Conservation (phyloP, 768 basidiomycete genomes). For the Leccinum imitatum region DNA sequence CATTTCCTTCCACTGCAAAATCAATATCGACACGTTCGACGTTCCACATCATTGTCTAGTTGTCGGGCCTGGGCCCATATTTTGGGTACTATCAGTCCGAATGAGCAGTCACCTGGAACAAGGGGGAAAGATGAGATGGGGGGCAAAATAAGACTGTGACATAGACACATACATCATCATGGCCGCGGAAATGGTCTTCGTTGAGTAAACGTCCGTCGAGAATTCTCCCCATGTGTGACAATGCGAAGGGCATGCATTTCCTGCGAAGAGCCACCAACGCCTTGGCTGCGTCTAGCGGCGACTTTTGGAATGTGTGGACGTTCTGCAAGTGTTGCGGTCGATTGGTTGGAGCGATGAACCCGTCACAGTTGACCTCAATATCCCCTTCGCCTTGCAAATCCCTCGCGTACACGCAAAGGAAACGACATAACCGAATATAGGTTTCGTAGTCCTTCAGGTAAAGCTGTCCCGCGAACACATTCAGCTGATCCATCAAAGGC, state of each 20-base stretch:
- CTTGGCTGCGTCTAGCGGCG: conserved; percentile 33
- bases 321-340: neutral
- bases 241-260: conserved; percentile 39
- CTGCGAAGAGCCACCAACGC: conserved; percentile 31
- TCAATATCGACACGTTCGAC: neutral
- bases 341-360: conserved; percentile 4
- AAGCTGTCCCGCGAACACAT: neutral
- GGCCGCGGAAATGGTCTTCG: conserved; percentile 2
- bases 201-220: conserved; percentile 29
- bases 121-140: neutral
- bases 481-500: neutral
- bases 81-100: neutral
- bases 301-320: conserved; percentile 32
- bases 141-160: neutral
- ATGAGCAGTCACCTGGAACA: neutral
- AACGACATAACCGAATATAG: conserved; percentile 15
- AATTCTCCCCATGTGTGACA: conserved; percentile 44
- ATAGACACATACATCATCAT: neutral
- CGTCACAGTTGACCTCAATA: conserved; percentile 9
- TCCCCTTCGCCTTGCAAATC: neutral
- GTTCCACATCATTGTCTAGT: neutral
- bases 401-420: neutral
- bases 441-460: conserved; percentile 12
- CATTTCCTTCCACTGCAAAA: neutral
- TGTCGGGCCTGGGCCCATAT: too few species aligned